Evolutionary conservation across 768 basidiomycete species (phyloP), one percentile per base, ranked within the genome.

Genomic region (Termitomyces sp.): DNA sequence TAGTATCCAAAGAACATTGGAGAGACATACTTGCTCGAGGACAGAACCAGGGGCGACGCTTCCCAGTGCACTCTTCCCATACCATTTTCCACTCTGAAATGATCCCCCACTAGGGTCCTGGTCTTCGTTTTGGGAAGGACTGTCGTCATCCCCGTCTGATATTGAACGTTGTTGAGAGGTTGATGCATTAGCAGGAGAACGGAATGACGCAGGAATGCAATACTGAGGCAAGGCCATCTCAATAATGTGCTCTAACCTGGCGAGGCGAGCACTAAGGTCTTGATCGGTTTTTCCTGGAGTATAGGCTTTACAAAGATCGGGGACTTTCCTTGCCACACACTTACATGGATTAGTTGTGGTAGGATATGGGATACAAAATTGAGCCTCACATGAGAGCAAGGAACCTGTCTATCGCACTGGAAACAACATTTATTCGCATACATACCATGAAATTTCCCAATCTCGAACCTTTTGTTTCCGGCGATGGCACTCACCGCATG

Each of bases 281-380:
- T 91, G 88, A 71, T 93, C 92, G 16, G 84, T 78, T 69, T 93
- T 93, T 58, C 91, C 91, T 10, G 91, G 92, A 7, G 89, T 93
- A 68, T 94, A 94, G 0, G 91, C 87, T 69, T 90, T 90, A 77
- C 91, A 94, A 46, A 93, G 75, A 60, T 93, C 90, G 33, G 91
- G 91, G 0, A 94, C 90, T 71, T 92, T 93, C 68, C 91, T 86
- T 53, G 91, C 85, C 62, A 92, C 72, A 64, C 91, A 94, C 87
- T 93, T 55, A 36, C 46, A 53, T 59, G 64, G 23, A 58, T 65
- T 36, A 67, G 40, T 58, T 60, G 47, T 50, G 52, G 63, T 23
- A 49, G 26, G 40, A 63, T 35, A 28, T 6, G 55, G 44, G 23
- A 58, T 57, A 61, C 36, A 65, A 33, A 33, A 58, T 40, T 55